These are phyloP conservation scores for Stentor coeruleus DNA, from an alignment of 73 alveolate genomes.

Conservation along the genomic window DNA sequence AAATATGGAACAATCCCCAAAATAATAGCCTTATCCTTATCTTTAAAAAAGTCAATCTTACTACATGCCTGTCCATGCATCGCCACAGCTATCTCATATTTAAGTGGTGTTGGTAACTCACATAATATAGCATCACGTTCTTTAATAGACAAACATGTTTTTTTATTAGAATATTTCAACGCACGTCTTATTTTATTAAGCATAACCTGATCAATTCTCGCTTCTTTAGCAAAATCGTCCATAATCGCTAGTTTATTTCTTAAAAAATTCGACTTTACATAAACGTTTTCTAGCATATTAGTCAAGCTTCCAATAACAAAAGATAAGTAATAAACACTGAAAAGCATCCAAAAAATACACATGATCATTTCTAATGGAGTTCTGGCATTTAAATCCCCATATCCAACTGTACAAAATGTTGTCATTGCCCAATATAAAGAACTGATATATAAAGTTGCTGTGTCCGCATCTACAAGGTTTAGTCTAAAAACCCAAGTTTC, in stretches of 20 bases:
- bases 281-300: constrained; percentile 65
- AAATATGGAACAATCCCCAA: constrained; percentile 39
- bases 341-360: constrained; percentile 68
- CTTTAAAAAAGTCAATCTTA: constrained; percentile 33
- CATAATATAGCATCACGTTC: constrained; percentile 39
- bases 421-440: constrained; percentile 75
- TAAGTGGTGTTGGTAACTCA: constrained; percentile 46
- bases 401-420: constrained; percentile 83
- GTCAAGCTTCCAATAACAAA: constrained; percentile 69
- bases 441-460: constrained; percentile 33
- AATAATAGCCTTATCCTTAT: constrained; percentile 45
- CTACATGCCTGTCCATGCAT: constrained; percentile 46
- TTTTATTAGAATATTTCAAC: constrained; percentile 39
- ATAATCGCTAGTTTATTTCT: constrained; percentile 33
- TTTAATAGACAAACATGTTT: constrained; percentile 34
- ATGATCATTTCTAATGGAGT: constrained; percentile 58
- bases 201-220: constrained; percentile 35
- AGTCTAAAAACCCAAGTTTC: constrained; percentile 77
- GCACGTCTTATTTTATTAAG: constrained; percentile 38
- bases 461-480: background rate
- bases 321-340: constrained; percentile 68
- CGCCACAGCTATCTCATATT: constrained; percentile 42
- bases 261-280: constrained; percentile 39
- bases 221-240: constrained; percentile 55
- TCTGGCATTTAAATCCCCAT: constrained; percentile 83